Evolutionary conservation across 345 rosid species (phyloP).

Genomic region (Gossypium anomalum): DNA sequence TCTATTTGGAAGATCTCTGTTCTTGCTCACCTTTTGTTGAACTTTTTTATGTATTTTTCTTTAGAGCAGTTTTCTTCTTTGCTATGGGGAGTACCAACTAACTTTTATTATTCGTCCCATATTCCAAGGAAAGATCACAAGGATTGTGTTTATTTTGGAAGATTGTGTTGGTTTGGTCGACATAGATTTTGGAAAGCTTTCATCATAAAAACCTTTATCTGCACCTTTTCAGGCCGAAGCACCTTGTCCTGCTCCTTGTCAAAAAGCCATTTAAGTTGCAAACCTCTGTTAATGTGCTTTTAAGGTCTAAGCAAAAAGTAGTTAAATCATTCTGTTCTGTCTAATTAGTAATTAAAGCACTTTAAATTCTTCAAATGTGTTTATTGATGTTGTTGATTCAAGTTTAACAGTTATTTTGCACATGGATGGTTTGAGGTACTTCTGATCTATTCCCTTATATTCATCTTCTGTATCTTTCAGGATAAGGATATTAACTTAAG

Average conservation of each 20-base stretch:
- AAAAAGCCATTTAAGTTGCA: neutral
- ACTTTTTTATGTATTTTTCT: neutral
- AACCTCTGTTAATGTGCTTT: neutral
- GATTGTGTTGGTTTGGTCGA: neutral
- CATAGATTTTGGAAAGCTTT: neutral
- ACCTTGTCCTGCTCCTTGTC: neutral
- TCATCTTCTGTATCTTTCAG: constrained; percentile 40
- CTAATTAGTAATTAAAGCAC: neutral
- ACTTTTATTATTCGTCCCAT: neutral
- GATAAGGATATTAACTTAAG: constrained; percentile 87
- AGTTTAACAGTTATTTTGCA: neutral
- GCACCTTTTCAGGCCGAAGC: neutral
- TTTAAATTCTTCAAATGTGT: neutral
- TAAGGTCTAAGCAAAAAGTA: neutral
- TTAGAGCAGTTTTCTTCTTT: constrained; percentile 8
- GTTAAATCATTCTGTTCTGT: neutral
- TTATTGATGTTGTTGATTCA: neutral
- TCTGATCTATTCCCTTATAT: constrained; percentile 11
- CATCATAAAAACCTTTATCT: neutral
- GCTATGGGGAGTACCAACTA: neutral
- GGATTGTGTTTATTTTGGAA: neutral
- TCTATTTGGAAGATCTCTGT: neutral
- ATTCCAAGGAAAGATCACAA: neutral
- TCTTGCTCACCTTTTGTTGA: neutral
- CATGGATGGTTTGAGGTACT: neutral